These are phyloP conservation scores for Fusarium praegraminearum DNA, from an alignment of 2,329 filamentous ascomycete genomes.

Conservation along the genomic window DNA sequence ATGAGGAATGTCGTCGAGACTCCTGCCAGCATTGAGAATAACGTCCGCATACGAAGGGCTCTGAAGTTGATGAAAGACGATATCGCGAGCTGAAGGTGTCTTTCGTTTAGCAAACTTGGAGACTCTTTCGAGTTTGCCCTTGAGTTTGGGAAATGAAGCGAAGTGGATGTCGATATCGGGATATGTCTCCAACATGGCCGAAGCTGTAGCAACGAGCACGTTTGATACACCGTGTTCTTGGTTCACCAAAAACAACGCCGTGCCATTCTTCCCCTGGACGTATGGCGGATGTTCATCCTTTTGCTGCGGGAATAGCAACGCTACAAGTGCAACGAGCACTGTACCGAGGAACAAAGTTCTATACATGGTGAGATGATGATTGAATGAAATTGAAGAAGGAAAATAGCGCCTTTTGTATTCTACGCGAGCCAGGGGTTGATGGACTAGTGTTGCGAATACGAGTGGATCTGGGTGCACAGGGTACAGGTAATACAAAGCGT, in stretches of 20 bases:
- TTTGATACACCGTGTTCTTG: constrained; percentile 53
- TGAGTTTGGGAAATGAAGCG: constrained; percentile 47
- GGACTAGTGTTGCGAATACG: neutral
- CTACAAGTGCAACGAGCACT: neutral
- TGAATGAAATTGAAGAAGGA: neutral
- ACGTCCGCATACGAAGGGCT: constrained; percentile 1
- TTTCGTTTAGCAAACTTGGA: neutral
- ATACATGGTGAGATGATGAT: constrained; percentile 1
- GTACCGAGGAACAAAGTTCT: neutral
- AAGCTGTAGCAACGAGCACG: constrained; percentile 53
- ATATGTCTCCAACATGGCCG: constrained; percentile 51
- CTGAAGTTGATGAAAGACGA: neutral
- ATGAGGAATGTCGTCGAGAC: constrained; percentile 10
- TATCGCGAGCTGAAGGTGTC: fast-evolving
- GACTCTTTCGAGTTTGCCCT: neutral
- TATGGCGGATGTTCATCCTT: neutral
- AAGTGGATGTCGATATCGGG: constrained; percentile 52
- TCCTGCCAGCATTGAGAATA: neutral
- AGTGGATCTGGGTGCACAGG: neutral
- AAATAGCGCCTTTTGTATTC: neutral
- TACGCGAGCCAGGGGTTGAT: neutral
- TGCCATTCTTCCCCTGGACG: constrained; percentile 2
- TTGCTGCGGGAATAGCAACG: neutral
- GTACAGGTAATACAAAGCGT: neutral
- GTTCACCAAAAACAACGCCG: constrained; percentile 9